Percentiles rank a stretch among this genome's conserved stretches.
Evolutionary conservation across 208 protist genomes (phyloP).

Genomic region (Trypanosoma lewisi): DNA sequence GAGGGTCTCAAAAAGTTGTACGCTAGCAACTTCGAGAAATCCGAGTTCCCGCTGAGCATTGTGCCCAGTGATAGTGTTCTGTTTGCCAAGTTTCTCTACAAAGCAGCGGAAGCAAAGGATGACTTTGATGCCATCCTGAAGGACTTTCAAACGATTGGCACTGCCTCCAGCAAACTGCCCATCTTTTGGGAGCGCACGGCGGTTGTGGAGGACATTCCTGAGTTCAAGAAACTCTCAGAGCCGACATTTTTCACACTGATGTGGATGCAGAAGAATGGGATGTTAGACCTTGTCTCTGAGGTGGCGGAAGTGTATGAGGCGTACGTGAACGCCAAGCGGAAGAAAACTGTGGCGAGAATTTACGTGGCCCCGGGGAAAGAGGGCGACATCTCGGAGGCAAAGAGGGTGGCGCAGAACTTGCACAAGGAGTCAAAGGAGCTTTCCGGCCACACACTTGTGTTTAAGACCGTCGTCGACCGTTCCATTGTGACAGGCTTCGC

Average conservation of each 20-base stretch:
- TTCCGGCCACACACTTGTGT: conserved; percentile 55
- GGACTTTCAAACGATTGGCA: conserved; percentile 78
- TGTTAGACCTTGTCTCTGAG: conserved; percentile 81
- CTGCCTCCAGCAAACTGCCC: conserved; percentile 63
- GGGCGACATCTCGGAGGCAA: conserved; percentile 49
- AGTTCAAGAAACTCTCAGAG: conserved; percentile 82
- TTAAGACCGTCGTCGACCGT: conserved; percentile 82
- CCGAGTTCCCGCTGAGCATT: conserved; percentile 71
- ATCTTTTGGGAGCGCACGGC: conserved; percentile 89
- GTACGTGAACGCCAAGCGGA: conserved; percentile 87
- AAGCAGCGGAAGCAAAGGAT: conserved; percentile 69
- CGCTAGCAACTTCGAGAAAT: conserved; percentile 87
- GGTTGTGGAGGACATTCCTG: conserved; percentile 57
- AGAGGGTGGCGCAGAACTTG: conserved; percentile 69
- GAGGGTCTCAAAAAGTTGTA: conserved; percentile 85
- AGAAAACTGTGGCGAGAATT: conserved; percentile 76
- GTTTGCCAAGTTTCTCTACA: conserved; percentile 91
- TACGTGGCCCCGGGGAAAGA: conserved; percentile 79
- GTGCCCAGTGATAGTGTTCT: conserved; percentile 85
- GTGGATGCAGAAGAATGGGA: conserved; percentile 91
- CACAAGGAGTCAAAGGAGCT: conserved; percentile 68
- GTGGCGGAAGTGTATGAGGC: conserved; percentile 85
- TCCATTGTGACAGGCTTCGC: conserved; percentile 86
- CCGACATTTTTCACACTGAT: conserved; percentile 81
- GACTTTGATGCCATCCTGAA: conserved; percentile 68